A percentile compares a stretch with the other conserved stretches of the same genome.
These are phyloP conservation scores for Lithocarpus polystachyus DNA, from an alignment of 306 rosid genomes.

Conservation along the genomic window DNA sequence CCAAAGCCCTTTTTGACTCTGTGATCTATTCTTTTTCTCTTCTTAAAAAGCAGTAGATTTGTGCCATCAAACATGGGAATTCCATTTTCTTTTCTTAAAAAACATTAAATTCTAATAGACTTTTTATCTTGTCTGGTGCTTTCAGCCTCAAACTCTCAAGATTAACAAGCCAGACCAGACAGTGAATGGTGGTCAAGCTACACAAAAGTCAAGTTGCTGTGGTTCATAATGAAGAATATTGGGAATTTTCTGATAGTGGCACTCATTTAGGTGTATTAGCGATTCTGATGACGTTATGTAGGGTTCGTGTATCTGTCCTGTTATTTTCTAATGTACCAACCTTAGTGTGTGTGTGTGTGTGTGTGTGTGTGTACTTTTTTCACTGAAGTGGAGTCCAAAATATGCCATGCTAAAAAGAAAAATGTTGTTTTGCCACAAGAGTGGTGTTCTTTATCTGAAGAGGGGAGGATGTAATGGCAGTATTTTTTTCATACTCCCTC, in stretches of 20 bases:
- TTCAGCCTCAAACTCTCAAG: constrained; percentile 69
- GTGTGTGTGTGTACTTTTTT: constrained; percentile 4
- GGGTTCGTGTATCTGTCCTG: constrained; percentile 32
- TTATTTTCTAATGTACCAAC: constrained; percentile 32
- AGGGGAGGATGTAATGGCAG: too few species aligned
- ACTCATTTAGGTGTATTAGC: constrained; percentile 24
- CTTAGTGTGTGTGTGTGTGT: constrained; percentile 23
- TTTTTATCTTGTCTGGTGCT: constrained; percentile 12
- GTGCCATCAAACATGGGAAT: constrained; percentile 1
- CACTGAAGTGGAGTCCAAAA: constrained; percentile 24
- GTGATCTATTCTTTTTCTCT: constrained; percentile 2
- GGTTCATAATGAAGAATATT: constrained; percentile 38
- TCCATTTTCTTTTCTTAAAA: background rate
- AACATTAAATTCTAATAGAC: constrained; percentile 3
- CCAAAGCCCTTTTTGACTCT: background rate
- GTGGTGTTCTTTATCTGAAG: too few species aligned
- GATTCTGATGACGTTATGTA: constrained; percentile 25
- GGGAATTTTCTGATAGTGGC: constrained; percentile 26
- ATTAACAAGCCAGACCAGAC: constrained; percentile 55
- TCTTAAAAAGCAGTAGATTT: background rate
- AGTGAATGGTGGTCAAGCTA: constrained; percentile 49
- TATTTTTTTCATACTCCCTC: too few species aligned
- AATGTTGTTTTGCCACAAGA: too few species aligned
- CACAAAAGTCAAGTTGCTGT: constrained; percentile 66
- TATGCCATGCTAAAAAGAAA: too few species aligned